Percentiles rank a stretch among this genome's conserved stretches.
Conservation (phyloP, 257 asterid species). For the Cinchona pubescens region DNA sequence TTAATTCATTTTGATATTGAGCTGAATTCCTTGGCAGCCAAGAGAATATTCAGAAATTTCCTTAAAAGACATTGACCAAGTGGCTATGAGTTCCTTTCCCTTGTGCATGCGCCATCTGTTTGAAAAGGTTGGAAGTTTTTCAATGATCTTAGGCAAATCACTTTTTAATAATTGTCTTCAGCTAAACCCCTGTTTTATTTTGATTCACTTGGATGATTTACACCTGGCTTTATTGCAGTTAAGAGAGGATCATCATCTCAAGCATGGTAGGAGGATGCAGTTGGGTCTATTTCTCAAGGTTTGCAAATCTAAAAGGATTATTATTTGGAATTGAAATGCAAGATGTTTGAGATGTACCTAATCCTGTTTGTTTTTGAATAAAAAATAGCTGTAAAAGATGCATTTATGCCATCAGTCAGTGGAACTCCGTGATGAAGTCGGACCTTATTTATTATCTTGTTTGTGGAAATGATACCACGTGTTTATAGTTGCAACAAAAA, state of each 20-base stretch:
- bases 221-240: conserved; percentile 45
- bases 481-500: too few species aligned
- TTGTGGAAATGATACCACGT: neutral
- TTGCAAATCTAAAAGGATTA: neutral
- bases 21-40: conserved; percentile 51
- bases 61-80: conserved; percentile 80
- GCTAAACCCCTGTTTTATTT: neutral
- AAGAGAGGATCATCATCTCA: conserved; percentile 97
- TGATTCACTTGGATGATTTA: neutral
- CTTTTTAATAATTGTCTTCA: neutral
- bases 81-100: conserved; percentile 87
- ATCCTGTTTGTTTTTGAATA: neutral
- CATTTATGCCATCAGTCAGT: neutral
- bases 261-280: conserved; percentile 97
- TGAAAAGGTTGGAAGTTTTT: conserved; percentile 61
- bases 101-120: conserved; percentile 97
- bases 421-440: neutral
- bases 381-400: neutral
- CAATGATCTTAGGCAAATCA: neutral
- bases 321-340: neutral
- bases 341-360: neutral
- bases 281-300: conserved; percentile 96
- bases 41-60: conserved; percentile 63
- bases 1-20: conserved; percentile 22
- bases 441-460: neutral